phyloP scores from a whole-genome alignment of 768 basidiomycete genomes.

The Gymnopilus junonius region DNA sequence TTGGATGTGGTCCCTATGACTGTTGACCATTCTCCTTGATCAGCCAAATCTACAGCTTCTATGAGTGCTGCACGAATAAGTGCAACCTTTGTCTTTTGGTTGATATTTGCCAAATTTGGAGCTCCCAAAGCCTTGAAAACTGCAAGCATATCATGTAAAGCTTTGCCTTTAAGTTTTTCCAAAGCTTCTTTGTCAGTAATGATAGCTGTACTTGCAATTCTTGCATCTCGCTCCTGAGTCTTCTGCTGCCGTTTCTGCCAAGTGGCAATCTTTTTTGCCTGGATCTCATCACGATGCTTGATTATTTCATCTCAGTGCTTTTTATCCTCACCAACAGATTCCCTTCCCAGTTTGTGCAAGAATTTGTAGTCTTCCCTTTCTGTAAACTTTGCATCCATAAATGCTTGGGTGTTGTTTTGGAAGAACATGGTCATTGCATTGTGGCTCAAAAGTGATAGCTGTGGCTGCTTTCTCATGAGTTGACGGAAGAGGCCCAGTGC shows the following conservation, averaged over 20 bases:
- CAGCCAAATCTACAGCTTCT: background rate
- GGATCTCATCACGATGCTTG: background rate
- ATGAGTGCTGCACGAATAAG: background rate
- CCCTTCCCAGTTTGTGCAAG: background rate
- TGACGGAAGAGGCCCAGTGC: constrained; percentile 27
- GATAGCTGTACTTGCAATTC: background rate
- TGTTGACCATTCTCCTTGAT: background rate
- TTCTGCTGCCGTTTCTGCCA: background rate
- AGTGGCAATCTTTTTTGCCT: background rate
- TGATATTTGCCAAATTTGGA: background rate
- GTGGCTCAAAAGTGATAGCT: constrained; percentile 19
- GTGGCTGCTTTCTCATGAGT: constrained; percentile 20
- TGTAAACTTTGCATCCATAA: constrained; percentile 23
- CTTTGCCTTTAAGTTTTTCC: background rate
- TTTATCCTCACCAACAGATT: background rate
- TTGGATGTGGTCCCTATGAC: background rate
- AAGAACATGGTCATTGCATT: constrained; percentile 29
- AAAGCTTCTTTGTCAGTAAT: background rate
- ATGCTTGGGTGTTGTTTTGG: constrained; percentile 27
- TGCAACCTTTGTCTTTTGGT: background rate
- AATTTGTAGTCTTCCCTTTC: constrained; percentile 14
- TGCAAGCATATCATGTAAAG: background rate
- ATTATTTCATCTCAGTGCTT: background rate
- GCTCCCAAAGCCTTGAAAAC: background rate
- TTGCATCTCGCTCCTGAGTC: background rate